A percentile compares a stretch with the other conserved stretches of the same genome.
phyloP scores from a whole-genome alignment of 2,329 filamentous ascomycete genomes.

The Calonectria naviculata region DNA sequence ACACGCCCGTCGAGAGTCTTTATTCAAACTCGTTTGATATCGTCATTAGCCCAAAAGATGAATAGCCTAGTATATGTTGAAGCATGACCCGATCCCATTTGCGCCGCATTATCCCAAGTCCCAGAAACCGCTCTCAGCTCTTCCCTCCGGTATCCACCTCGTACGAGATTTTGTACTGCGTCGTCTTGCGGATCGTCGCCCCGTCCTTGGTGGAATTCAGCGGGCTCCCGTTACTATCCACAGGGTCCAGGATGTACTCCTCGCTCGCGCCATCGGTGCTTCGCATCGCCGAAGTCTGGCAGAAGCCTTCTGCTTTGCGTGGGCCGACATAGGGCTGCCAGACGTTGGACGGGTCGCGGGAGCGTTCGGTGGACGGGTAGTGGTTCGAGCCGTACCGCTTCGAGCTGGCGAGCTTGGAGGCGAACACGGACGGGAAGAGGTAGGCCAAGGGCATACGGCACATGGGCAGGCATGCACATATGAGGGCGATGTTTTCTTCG shows the following conservation, averaged over 20 bases:
- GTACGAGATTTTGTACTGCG: conserved; percentile 49
- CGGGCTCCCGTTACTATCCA: conserved; percentile 23
- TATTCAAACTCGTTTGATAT: not conserved
- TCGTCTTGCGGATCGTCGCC: conserved; percentile 49
- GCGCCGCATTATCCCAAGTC: not conserved
- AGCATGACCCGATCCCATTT: not conserved
- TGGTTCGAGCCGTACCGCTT: conserved; percentile 12
- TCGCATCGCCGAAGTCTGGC: conserved; percentile 39
- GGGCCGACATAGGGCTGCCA: conserved; percentile 49
- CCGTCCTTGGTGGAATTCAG: conserved; percentile 24
- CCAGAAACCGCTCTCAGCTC: not conserved
- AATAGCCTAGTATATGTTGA: not conserved
- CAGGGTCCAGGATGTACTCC: conserved; percentile 46
- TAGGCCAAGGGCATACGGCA: conserved; percentile 51
- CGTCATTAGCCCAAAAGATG: not conserved
- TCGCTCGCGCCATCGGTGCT: conserved; percentile 45
- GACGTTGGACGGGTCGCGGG: conserved; percentile 26
- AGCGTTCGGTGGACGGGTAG: conserved; percentile 7
- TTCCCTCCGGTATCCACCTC: conserved; percentile 34
- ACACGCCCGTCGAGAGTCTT: not conserved
- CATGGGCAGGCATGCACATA: conserved; percentile 53
- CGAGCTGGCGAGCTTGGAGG: conserved; percentile 17
- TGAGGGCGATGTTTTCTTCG: conserved; percentile 52
- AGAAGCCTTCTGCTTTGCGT: conserved; percentile 39
- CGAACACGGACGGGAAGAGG: conserved; percentile 49